Evolutionary conservation across 192 early-diverging fungal species (phyloP), one percentile per base, ranked within the genome.

Genomic region (Chytriomyces confervae): DNA sequence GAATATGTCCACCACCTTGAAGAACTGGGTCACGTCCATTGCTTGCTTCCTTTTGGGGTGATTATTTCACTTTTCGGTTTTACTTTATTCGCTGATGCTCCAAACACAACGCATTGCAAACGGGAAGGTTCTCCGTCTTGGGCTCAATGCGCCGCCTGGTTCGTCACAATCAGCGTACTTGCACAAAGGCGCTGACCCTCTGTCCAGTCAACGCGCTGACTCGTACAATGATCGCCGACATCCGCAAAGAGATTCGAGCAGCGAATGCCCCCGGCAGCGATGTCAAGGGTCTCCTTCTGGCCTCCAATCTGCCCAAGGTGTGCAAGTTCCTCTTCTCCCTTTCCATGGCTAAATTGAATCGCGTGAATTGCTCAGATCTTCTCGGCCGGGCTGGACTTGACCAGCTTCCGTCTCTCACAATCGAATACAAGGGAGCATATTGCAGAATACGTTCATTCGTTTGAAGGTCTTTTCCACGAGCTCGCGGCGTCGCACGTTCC

Each of bases 1-100:
- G 77, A n/a, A 70, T 57, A 27, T 20, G 10, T 11, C 18, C 29
- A 81, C 82, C 79, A 81, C 82, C 79, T 84, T 84, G 79, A 84
- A 84, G 47, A 81, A 78, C 50, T 51, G 18, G 57, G 77, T 73
- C 48, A 84, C 60, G 73, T 84, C 66, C 82, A 84, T 84, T 23
- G 29, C 47, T 68, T 29, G 20, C 6, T 61, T 72, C 48, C 27
- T 65, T 47, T 16, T 69, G 11, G 16, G 16, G 8, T 46, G 47
- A n/a, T 13, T 20, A 13, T 57, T 57, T 57, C 13, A 57, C 20
- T 57, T 57, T 57, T 57, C 20, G 5, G 13, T 57, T 57, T 57
- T 57, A n/a, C 20, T 57, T n/a, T 57, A 57, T n/a, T n/a, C 5
- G 13, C 53, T 20, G 53, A 57, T n/a, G 13, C 16, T 20, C 5